phyloP scores from a whole-genome alignment of 352 stramenopile genomes.

The Pseudoperonospora humuli region DNA sequence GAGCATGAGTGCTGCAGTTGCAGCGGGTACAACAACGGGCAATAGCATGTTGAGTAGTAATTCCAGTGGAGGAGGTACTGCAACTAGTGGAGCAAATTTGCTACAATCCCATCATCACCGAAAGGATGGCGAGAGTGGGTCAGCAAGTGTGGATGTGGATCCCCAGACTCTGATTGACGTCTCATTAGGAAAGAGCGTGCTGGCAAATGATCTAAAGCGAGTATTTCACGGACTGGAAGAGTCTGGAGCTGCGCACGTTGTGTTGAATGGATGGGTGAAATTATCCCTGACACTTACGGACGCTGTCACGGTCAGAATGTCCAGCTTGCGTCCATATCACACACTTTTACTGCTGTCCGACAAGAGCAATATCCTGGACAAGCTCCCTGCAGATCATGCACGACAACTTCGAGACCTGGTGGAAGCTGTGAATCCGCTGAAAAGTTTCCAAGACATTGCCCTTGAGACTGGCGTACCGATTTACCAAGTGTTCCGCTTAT shows the following conservation, averaged over 20 bases:
- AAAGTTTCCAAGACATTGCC: constrained; percentile 79
- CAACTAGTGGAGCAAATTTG: constrained; percentile 16
- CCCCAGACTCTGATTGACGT: constrained; percentile 80
- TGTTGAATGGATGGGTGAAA: constrained; percentile 83
- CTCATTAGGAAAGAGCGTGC: constrained; percentile 59
- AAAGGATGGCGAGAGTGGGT: constrained; percentile 28
- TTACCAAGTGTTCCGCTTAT: constrained; percentile 75
- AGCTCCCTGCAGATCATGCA: constrained; percentile 69
- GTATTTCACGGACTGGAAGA: constrained; percentile 81
- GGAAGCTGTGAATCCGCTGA: constrained; percentile 66
- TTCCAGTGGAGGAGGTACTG: constrained; percentile 5
- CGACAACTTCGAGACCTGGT: constrained; percentile 68
- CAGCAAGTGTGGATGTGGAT: constrained; percentile 49
- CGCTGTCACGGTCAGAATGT: constrained; percentile 45
- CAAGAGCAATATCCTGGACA: constrained; percentile 50
- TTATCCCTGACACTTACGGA: constrained; percentile 77
- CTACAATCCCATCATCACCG: constrained; percentile 25
- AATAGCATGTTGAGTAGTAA: constrained; percentile 20
- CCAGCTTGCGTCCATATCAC: constrained; percentile 73
- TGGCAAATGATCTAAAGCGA: constrained; percentile 81
- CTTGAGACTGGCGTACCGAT: constrained; percentile 71
- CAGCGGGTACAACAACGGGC: constrained; percentile 18
- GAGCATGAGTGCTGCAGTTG: constrained; percentile 22
- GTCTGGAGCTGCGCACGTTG: constrained; percentile 60
- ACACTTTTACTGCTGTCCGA: constrained; percentile 68